Evolutionary conservation across 2,329 filamentous ascomycete genomes (phyloP).

Genomic region (Aspergillus persii): DNA sequence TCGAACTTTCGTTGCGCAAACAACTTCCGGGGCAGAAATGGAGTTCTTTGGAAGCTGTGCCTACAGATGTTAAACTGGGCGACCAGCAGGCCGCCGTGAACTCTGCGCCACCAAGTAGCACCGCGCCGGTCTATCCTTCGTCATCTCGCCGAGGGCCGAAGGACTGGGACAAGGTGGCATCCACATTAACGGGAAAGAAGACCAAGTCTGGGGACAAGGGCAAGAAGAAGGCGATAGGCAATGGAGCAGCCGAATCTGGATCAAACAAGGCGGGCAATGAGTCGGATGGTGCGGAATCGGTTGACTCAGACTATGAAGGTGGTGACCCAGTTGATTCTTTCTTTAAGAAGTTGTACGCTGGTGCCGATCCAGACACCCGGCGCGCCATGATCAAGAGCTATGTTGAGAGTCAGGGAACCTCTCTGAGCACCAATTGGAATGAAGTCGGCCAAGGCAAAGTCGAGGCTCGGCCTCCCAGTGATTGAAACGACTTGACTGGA

Average conservation of each 20-base stretch:
- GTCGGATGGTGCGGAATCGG: conserved; percentile 50
- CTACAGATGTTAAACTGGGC: conserved; percentile 22
- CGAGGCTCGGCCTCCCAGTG: conserved; percentile 43
- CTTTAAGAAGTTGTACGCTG: conserved; percentile 86
- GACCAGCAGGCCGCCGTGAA: conserved; percentile 17
- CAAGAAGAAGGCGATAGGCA: conserved; percentile 28
- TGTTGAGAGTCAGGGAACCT: conserved; percentile 87
- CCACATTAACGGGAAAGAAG: conserved; percentile 46
- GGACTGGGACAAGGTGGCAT: conserved; percentile 82
- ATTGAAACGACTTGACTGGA: conserved; percentile 8
- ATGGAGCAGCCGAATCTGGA: conserved; percentile 30
- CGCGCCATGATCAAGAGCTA: conserved; percentile 99
- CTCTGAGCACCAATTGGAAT: conserved; percentile 86
- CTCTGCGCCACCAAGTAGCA: conserved; percentile 18
- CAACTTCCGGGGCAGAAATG: conserved; percentile 65
- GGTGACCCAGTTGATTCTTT: conserved; percentile 72
- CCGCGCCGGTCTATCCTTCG: conserved; percentile 71
- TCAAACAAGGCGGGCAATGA: conserved; percentile 49
- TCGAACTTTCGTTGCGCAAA: conserved; percentile 75
- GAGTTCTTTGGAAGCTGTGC: conserved; percentile 55
- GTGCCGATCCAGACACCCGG: conserved; percentile 72
- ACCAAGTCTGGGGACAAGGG: conserved; percentile 30
- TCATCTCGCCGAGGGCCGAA: conserved; percentile 81
- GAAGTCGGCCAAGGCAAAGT: conserved; percentile 74
- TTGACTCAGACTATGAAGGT: conserved; percentile 44